phyloP scores from a whole-genome alignment of 148 eudicot species.

The Spergularia marina region DNA sequence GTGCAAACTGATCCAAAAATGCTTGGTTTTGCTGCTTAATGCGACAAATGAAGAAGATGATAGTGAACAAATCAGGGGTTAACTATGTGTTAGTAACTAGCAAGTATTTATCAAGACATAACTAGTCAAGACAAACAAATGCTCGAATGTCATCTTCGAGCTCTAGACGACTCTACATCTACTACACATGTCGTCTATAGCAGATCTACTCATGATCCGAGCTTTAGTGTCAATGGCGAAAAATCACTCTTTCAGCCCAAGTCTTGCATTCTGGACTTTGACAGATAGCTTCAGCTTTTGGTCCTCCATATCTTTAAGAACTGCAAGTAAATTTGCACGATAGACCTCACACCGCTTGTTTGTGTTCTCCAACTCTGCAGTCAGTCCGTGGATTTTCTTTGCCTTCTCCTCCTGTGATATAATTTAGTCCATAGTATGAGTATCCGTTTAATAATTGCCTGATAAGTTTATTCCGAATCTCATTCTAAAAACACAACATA shows the following conservation, averaged over 20 bases:
- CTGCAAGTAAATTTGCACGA: conserved; percentile 34
- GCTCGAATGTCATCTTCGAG: not conserved
- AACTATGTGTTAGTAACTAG: no score
- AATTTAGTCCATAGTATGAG: not conserved
- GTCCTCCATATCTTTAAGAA: conserved; percentile 45
- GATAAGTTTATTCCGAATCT: no score
- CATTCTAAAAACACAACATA: not conserved
- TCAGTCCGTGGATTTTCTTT: conserved; percentile 33
- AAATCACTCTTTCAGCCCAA: conserved; percentile 35
- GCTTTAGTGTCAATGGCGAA: conserved; percentile 1
- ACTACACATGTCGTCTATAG: not conserved
- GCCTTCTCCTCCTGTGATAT: conserved; percentile 38
- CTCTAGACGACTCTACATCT: not conserved
- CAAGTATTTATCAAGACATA: no score
- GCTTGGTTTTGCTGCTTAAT: no score
- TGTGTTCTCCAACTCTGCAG: conserved; percentile 34
- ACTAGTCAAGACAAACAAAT: no score
- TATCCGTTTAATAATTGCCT: not conserved
- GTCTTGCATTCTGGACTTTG: conserved; percentile 44
- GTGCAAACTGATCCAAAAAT: no score
- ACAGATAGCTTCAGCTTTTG: conserved; percentile 46
- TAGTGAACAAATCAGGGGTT: no score
- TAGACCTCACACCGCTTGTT: conserved; percentile 39
- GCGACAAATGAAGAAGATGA: no score
- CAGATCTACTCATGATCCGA: not conserved